Evolutionary conservation across 202 grass and related monocot genomes (phyloP).

Genomic region (Hordeum pubiflorum): DNA sequence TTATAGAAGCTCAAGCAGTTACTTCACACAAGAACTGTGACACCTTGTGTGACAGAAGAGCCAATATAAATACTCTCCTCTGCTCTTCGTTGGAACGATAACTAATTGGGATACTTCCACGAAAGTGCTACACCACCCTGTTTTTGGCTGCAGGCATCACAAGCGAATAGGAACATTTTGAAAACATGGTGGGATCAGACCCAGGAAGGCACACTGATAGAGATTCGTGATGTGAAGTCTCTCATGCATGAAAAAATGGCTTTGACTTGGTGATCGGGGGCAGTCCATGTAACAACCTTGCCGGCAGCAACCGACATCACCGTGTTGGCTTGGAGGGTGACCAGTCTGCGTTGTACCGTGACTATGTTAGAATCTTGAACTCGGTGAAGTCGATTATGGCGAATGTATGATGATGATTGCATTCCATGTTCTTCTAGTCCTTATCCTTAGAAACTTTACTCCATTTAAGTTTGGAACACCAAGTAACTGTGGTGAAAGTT

Average conservation of each 20-base stretch:
- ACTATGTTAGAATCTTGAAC: constrained; percentile 45
- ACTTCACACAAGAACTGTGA: no score
- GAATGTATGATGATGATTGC: not conserved
- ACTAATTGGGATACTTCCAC: no score
- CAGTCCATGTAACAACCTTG: constrained; percentile 50
- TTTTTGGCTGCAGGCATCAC: no score
- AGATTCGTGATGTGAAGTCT: constrained; percentile 34
- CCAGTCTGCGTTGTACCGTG: constrained; percentile 40
- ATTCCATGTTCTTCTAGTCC: not conserved
- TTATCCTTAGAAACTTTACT: not conserved
- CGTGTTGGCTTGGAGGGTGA: constrained; percentile 33
- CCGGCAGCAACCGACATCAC: constrained; percentile 42
- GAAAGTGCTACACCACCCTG: no score
- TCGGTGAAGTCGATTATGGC: not conserved
- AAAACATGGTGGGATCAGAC: not conserved
- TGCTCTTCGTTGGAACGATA: no score
- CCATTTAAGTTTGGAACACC: not conserved
- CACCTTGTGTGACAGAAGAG: no score
- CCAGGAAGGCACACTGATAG: constrained; percentile 27
- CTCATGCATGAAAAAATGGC: not conserved
- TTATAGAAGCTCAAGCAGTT: no score
- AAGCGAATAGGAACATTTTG: no score
- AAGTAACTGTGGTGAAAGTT: not conserved
- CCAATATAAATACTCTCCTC: no score
- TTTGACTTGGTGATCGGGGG: constrained; percentile 46